Percentiles rank a stretch among this genome's conserved stretches.
These are phyloP conservation scores for Aspergillus sp. DNA, from an alignment of 2,329 filamentous ascomycete genomes.

Conservation along the genomic window DNA sequence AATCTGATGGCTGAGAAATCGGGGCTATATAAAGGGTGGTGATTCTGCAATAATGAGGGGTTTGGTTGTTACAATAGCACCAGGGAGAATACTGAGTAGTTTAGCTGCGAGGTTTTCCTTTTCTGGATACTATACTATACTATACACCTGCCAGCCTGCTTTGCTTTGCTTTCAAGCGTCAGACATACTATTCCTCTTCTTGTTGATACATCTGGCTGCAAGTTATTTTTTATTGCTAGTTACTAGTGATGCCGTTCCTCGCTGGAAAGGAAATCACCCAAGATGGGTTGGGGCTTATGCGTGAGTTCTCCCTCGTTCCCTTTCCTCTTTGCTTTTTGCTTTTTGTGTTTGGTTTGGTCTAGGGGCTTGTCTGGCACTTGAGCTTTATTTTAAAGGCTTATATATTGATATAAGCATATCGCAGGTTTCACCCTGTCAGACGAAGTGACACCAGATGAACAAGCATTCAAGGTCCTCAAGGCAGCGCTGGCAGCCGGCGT, in stretches of 20 bases:
- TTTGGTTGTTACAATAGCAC: neutral
- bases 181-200: too few species aligned
- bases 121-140: too few species aligned
- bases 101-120: neutral
- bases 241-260: slow-evolving; percentile 15
- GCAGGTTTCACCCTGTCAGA: neutral
- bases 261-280: slow-evolving; percentile 25
- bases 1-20: neutral
- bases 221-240: neutral
- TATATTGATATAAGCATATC: neutral
- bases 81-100: too few species aligned
- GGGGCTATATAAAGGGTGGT: neutral
- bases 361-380: too few species aligned
- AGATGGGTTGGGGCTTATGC: slow-evolving; percentile 29
- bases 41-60: neutral
- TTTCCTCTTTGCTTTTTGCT: neutral
- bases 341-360: too few species aligned
- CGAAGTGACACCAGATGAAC: neutral
- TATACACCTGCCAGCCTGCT: too few species aligned
- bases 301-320: slow-evolving; percentile 21
- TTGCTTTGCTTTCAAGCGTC: too few species aligned
- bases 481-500: slow-evolving; percentile 9
- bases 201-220: neutral
- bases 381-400: too few species aligned
- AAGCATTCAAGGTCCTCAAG: slow-evolving; percentile 49